Evolutionary conservation across 768 basidiomycete genomes (phyloP).

Genomic region (Kwoniella heveanensis): DNA sequence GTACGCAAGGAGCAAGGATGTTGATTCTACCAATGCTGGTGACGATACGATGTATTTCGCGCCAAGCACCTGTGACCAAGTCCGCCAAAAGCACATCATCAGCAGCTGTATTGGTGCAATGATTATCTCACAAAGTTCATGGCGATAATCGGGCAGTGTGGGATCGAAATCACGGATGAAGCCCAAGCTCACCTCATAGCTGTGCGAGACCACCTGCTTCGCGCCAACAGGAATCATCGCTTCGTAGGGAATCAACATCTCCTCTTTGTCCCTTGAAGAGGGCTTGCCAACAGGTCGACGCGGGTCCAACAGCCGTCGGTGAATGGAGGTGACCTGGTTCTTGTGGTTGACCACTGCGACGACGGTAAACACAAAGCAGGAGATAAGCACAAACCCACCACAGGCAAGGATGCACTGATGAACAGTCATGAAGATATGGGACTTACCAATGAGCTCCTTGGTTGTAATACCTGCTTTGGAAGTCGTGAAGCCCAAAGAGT

Average conservation of each 20-base stretch:
- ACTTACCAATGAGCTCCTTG: conserved; percentile 81
- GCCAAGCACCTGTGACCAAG: conserved; percentile 64
- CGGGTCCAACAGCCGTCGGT: conserved; percentile 75
- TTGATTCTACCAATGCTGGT: conserved; percentile 86
- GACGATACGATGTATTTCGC: conserved; percentile 72
- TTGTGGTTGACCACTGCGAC: conserved; percentile 72
- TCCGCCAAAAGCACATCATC: background rate
- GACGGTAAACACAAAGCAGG: background rate
- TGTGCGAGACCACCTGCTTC: conserved; percentile 63
- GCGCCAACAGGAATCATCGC: conserved; percentile 73
- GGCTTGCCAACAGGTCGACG: conserved; percentile 76
- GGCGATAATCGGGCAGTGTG: too few relatives aligned
- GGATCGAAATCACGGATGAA: too few relatives aligned
- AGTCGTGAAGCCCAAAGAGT: conserved; percentile 70
- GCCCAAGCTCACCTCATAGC: conserved; percentile 59
- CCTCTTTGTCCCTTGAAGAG: conserved; percentile 77
- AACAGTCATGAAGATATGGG: too few relatives aligned
- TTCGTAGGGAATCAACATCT: conserved; percentile 82
- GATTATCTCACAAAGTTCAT: too few relatives aligned
- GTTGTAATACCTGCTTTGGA: conserved; percentile 86
- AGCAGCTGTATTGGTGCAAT: too few relatives aligned
- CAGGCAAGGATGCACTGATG: background rate
- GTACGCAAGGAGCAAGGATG: conserved; percentile 79
- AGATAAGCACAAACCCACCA: background rate
- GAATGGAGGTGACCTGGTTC: conserved; percentile 73